A percentile compares a stretch with the other conserved stretches of the same genome.
These are phyloP conservation scores for Astragalus glycyphyllos DNA, from an alignment of 306 rosid genomes.

Conservation along the genomic window DNA sequence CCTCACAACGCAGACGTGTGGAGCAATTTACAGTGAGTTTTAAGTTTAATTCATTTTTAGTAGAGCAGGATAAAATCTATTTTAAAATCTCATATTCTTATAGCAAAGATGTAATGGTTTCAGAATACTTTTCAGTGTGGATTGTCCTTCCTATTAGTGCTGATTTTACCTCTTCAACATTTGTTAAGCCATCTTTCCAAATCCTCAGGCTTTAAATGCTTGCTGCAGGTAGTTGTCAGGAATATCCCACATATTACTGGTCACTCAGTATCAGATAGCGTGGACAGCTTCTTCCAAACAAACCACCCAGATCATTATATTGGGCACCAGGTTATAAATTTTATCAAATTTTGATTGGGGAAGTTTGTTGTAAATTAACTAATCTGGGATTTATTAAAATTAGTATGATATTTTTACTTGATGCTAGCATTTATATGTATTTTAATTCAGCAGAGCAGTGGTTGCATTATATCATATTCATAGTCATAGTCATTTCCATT, in stretches of 20 bases:
- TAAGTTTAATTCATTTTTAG: constrained; percentile 16
- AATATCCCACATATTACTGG: constrained; percentile 74
- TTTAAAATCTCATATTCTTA: too few relatives aligned
- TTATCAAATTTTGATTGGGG: neutral
- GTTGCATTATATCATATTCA: constrained; percentile 20
- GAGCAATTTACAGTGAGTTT: constrained; percentile 88
- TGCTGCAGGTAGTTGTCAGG: constrained; percentile 86
- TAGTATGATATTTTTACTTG: constrained; percentile 1
- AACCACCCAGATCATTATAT: constrained; percentile 88
- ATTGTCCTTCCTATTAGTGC: too few relatives aligned
- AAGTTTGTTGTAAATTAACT: constrained; percentile 20
- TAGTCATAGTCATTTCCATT: constrained; percentile 25
- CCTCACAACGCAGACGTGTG: constrained; percentile 74
- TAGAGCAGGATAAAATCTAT: neutral
- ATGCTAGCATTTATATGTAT: neutral
- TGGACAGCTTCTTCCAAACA: constrained; percentile 79
- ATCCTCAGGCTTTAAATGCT: constrained; percentile 27
- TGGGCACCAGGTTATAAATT: constrained; percentile 83
- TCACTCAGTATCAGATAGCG: constrained; percentile 61
- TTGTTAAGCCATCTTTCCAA: constrained; percentile 8
- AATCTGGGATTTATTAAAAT: constrained; percentile 17
- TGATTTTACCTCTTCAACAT: neutral
- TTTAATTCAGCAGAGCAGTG: neutral
- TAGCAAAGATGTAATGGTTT: too few relatives aligned
- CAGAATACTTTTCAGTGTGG: too few relatives aligned